Evolutionary conservation across 2,329 filamentous ascomycete genomes (phyloP), one percentile per base, ranked within the genome.

Genomic region (Colletotrichum orchidophilum): DNA sequence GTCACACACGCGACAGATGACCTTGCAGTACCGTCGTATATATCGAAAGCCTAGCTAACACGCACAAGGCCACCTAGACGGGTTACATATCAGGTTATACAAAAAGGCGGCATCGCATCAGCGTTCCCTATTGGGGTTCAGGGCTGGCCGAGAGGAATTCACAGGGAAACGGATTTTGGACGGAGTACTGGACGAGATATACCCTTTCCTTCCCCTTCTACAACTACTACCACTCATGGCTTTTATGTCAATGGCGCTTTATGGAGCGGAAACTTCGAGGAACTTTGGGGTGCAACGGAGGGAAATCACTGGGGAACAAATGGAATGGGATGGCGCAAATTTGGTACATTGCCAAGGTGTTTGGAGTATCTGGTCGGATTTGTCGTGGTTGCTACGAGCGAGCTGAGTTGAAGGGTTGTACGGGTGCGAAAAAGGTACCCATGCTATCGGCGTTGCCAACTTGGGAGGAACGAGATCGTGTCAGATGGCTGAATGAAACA

Each of bases 171-270:
- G 68, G 52, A 27, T 59, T 71, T 68, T 39, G 39, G 15, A 69
- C 64, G 68, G 68, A 68, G 68, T 71, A 68, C 33, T 46, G 64
- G 58, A 71, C 35, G 49, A 61, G 64, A 68, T 71, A 71, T 68
- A 71, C 68, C 68, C 68, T 58, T 63, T 71, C 49, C n/a, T 59
- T 54, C 58, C 66, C 58, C 27, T 62, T 53, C 29, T 49, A 24
- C 46, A 57, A 49, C 62, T 49, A 60, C 49, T 55, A 31, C 52
- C 52, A 68, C 64, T 71, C 49, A 57, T 21, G 68, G 68, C 58
- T 71, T 59, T 68, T 8, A 68, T 18, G 68, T 57, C 68, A 53
- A 53, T 26, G 58, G 64, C 64, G 64, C 52, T 68, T 63, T 52
- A 26, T 63, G 52, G 55, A 31, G 67, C 49, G 58, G 68, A 8